These are phyloP conservation scores for Vinca minor DNA, from an alignment of 257 asterid species.

Conservation along the genomic window DNA sequence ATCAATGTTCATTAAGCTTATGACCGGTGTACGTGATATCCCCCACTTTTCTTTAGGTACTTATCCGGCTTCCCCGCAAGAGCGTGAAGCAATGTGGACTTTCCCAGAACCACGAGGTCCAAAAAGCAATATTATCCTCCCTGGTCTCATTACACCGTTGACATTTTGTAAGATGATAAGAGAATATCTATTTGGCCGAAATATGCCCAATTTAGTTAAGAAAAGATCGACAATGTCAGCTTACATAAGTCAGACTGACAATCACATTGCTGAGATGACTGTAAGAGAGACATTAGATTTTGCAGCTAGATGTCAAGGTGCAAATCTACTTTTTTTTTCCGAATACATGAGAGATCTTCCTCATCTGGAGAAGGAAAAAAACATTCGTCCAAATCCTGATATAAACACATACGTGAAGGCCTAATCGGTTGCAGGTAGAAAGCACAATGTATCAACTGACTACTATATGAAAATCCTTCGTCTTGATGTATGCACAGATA, in stretches of 20 bases:
- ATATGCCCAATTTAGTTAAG: constrained; percentile 42
- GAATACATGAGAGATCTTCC: constrained; percentile 56
- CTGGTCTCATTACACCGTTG: constrained; percentile 68
- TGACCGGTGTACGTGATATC: too few species aligned
- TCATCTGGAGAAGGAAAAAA: constrained; percentile 51
- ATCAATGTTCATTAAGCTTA: too few species aligned
- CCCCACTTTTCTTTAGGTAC: too few species aligned
- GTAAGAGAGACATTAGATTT: constrained; percentile 78
- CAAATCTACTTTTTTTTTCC: constrained; percentile 54
- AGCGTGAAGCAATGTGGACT: constrained; percentile 67
- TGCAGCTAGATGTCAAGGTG: constrained; percentile 83
- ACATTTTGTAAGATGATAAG: constrained; percentile 58
- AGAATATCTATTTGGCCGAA: constrained; percentile 43
- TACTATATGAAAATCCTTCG: constrained; percentile 81
- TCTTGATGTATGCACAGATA: constrained; percentile 74
- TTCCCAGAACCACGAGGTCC: constrained; percentile 97
- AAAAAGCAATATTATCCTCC: constrained; percentile 85
- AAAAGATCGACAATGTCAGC: too few species aligned
- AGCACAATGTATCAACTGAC: constrained; percentile 70
- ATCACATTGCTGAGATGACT: constrained; percentile 75
- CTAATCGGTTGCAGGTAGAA: constrained; percentile 58
- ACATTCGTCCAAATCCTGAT: constrained; percentile 68
- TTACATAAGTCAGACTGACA: constrained; percentile 74
- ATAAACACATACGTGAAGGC: constrained; percentile 91
- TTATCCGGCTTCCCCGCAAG: constrained; percentile 74